These are phyloP conservation scores for Aureobasidium subglaciale DNA, from an alignment of 2,329 filamentous ascomycete genomes.

Conservation along the genomic window DNA sequence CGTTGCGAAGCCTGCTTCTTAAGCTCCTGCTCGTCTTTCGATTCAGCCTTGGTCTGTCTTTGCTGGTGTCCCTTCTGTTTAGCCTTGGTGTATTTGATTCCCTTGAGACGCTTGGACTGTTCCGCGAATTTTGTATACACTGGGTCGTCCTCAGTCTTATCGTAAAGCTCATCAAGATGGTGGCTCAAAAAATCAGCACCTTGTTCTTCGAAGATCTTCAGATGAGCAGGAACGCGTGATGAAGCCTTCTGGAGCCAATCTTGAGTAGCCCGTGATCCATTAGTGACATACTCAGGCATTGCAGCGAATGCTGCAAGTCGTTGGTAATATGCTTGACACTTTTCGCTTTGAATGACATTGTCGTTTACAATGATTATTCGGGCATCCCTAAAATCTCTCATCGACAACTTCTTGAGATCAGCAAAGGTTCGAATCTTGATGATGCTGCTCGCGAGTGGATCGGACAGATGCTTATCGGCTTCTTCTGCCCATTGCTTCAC, in stretches of 20 bases:
- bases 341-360: slow-evolving; percentile 32
- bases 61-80: not conserved
- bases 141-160: slow-evolving; percentile 25
- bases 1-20: too few species aligned
- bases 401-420: slow-evolving; percentile 36
- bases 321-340: slow-evolving; percentile 49
- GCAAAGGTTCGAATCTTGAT: slow-evolving; percentile 35
- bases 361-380: slow-evolving; percentile 52
- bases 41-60: not conserved
- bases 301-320: slow-evolving; percentile 46
- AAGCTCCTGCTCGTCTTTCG: too few species aligned
- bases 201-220: slow-evolving; percentile 29
- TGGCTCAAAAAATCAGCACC: slow-evolving; percentile 28
- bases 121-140: slow-evolving; percentile 31
- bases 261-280: slow-evolving; percentile 41
- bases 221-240: slow-evolving; percentile 35
- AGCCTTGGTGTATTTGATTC: not conserved
- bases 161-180: slow-evolving; percentile 21
- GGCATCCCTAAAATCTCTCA: slow-evolving; percentile 41
- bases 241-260: slow-evolving; percentile 47
- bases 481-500: slow-evolving; percentile 53
- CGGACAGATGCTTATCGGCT: slow-evolving; percentile 44
- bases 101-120: slow-evolving; percentile 14
- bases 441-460: slow-evolving; percentile 34
- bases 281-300: slow-evolving; percentile 33